Percentiles rank a stretch among this genome's conserved stretches.
Conservation (phyloP, 148 eudicot species). For the Persicaria maculosa region DNA sequence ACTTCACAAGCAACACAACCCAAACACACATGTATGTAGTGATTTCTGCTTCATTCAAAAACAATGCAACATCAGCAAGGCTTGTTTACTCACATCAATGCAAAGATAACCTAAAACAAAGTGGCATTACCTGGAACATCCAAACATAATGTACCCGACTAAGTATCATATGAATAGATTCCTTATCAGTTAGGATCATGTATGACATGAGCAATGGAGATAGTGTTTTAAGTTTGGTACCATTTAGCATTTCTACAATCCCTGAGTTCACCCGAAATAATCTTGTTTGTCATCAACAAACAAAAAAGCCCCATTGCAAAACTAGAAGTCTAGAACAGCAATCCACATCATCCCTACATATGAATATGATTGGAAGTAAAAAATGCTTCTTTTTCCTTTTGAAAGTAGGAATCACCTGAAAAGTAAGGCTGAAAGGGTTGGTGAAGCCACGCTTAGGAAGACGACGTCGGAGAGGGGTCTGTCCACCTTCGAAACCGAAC, state of each 20-base stretch:
- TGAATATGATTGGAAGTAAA: too few relatives aligned
- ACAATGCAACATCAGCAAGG: background rate
- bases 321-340: too few relatives aligned
- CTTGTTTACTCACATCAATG: too few relatives aligned
- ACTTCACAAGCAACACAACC: background rate
- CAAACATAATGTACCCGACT: background rate
- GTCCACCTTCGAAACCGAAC: slow-evolving; percentile 95
- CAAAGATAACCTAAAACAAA: too few relatives aligned
- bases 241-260: too few relatives aligned
- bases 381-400: too few relatives aligned
- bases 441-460: slow-evolving; percentile 84
- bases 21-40: background rate
- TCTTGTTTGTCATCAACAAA: background rate
- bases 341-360: too few relatives aligned
- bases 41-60: background rate
- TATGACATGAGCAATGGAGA: too few relatives aligned
- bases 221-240: too few relatives aligned
- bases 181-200: background rate
- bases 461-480: slow-evolving; percentile 73
- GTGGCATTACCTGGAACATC: background rate
- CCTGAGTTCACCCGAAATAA: background rate
- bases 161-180: background rate
- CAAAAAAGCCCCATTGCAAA: background rate
- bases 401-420: slow-evolving; percentile 41
- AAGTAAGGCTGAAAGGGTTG: slow-evolving; percentile 75